These are phyloP conservation scores for Beauveria sp. DNA, from an alignment of 2,329 filamentous ascomycete species.

Conservation along the genomic window DNA sequence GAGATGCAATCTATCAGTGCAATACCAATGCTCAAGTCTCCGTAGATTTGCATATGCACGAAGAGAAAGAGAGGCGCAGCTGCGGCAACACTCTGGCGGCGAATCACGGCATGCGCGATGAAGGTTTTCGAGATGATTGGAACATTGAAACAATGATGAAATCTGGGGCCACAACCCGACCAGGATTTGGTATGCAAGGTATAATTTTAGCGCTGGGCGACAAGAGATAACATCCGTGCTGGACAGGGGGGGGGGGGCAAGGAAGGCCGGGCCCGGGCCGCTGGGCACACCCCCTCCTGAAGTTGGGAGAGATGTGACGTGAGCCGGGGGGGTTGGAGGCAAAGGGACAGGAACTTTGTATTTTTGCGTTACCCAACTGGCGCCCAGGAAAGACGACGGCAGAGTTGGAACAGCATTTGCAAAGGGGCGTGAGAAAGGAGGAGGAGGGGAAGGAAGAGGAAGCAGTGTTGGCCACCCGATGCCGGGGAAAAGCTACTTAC, in stretches of 20 bases:
- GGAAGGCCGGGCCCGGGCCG: background rate
- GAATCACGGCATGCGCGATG: background rate
- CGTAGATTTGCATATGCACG: background rate
- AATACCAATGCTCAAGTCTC: too few relatives aligned
- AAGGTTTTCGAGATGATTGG: background rate
- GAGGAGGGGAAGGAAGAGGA: background rate
- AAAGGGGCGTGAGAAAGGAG: background rate
- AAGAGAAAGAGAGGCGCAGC: background rate
- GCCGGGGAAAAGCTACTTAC: too few relatives aligned
- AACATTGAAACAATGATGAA: background rate
- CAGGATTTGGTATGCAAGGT: background rate
- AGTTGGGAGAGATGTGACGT: background rate
- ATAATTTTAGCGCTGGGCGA: background rate
- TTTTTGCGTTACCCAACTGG: background rate
- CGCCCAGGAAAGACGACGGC: background rate
- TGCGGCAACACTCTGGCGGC: background rate
- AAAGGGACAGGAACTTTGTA: too few relatives aligned
- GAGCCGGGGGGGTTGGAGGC: background rate
- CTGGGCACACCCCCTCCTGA: background rate
- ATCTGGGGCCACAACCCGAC: background rate
- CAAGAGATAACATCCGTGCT: slow-evolving; percentile 4
- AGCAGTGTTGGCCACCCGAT: background rate
- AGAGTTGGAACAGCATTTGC: background rate
- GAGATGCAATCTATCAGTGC: too few relatives aligned
- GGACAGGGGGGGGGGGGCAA: too few relatives aligned